Evolutionary conservation across 2,329 filamentous ascomycete species (phyloP).

Genomic region (Hymenoscyphus salicellus): DNA sequence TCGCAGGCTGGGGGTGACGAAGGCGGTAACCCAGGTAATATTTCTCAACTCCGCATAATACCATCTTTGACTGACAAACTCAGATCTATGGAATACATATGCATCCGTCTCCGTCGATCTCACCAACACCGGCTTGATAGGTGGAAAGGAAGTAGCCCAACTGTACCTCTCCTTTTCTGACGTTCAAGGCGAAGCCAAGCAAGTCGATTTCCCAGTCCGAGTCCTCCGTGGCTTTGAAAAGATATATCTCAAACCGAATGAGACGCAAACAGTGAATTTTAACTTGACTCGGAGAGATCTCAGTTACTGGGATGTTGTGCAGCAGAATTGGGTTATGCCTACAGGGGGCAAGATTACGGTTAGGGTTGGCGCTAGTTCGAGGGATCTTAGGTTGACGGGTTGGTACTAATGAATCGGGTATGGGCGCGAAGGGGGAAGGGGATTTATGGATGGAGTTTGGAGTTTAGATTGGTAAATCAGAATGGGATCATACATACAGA

Average conservation of each 20-base stretch:
- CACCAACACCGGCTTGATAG: conserved; percentile 54
- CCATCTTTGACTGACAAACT: neutral
- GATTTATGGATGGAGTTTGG: neutral
- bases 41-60: neutral
- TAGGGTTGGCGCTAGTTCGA: conserved; percentile 40
- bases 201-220: conserved; percentile 59
- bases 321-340: conserved; percentile 67
- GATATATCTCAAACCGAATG: conserved; percentile 53
- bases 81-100: conserved; percentile 51
- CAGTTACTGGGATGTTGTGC: conserved; percentile 65
- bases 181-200: conserved; percentile 22
- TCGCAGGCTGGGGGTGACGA: conserved; percentile 63
- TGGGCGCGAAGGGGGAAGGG: neutral
- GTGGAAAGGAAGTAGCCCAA: conserved; percentile 55
- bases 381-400: conserved; percentile 35
- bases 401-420: conserved; percentile 23
- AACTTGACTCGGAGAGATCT: conserved; percentile 63
- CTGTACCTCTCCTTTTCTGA: conserved; percentile 48
- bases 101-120: conserved; percentile 54
- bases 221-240: conserved; percentile 75
- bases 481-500: too few species aligned
- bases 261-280: conserved; percentile 53
- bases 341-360: conserved; percentile 44
- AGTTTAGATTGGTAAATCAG: neutral
- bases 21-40: conserved; percentile 48